phyloP scores from a whole-genome alignment of 305 asterid genomes.

The Solanum chacoense region DNA sequence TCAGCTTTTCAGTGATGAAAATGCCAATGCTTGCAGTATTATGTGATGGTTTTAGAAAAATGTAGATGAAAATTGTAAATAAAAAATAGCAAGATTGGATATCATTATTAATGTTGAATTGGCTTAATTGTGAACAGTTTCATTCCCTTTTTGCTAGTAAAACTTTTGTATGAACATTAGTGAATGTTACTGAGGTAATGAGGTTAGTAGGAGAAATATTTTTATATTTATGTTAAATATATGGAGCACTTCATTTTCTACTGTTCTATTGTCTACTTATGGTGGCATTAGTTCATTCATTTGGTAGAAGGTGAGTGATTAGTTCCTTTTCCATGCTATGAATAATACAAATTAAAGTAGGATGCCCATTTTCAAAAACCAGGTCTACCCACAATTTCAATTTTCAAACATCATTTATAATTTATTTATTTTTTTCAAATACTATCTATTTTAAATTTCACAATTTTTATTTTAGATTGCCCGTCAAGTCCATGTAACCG shows the following conservation, averaged over 20 bases:
- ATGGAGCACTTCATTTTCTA: background rate
- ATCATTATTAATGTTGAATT: background rate
- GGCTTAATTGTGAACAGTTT: background rate
- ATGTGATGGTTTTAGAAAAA: conserved; percentile 11
- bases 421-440: background rate
- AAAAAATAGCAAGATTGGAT: background rate
- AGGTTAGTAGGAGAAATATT: background rate
- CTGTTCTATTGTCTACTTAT: background rate
- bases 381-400: background rate
- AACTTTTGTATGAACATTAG: background rate
- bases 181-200: background rate
- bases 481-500: background rate
- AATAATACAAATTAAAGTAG: background rate
- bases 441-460: background rate
- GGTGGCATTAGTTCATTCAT: background rate
- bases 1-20: conserved; percentile 34
- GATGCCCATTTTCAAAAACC: background rate
- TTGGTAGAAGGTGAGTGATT: background rate
- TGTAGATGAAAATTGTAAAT: background rate
- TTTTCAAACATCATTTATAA: too few relatives aligned
- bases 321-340: background rate
- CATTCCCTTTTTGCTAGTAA: background rate
- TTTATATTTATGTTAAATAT: background rate
- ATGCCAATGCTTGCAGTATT: conserved; percentile 30
- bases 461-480: background rate